Evolutionary conservation across 192 early-diverging fungal genomes (phyloP).

Genomic region (Backusella tarrabulga): DNA sequence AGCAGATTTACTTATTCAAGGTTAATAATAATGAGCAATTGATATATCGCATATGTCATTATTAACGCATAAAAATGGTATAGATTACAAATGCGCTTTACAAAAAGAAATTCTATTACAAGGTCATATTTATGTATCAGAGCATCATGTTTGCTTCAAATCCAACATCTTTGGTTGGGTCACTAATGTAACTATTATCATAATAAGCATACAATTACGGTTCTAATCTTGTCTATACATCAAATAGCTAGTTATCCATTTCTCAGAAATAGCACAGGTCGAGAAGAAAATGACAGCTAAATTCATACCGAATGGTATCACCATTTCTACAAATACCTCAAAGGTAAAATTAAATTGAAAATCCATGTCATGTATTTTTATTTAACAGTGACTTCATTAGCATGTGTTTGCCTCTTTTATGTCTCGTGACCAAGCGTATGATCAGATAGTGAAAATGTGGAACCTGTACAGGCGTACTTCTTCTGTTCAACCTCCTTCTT

Average conservation of each 20-base stretch:
- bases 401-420: slow-evolving; percentile 87
- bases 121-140: slow-evolving; percentile 80
- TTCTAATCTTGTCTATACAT: not conserved
- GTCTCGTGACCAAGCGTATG: slow-evolving; percentile 75
- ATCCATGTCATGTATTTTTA: not conserved
- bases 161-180: slow-evolving; percentile 92
- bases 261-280: slow-evolving; percentile 76
- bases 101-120: slow-evolving; percentile 89
- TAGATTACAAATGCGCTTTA: slow-evolving; percentile 81
- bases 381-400: slow-evolving; percentile 16
- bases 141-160: slow-evolving; percentile 80
- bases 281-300: slow-evolving; percentile 85
- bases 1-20: slow-evolving; percentile 52
- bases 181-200: slow-evolving; percentile 53
- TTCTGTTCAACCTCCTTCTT: slow-evolving; percentile 5
- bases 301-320: slow-evolving; percentile 88
- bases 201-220: not conserved
- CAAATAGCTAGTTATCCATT: slow-evolving; percentile 60
- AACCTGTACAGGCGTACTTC: slow-evolving; percentile 1
- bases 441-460: slow-evolving; percentile 71
- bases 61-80: slow-evolving; percentile 4
- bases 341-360: slow-evolving; percentile 35
- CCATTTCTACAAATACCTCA: slow-evolving; percentile 65
- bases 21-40: slow-evolving; percentile 28
- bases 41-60: not conserved